phyloP scores from a whole-genome alignment of 306 rosid species.

The Echinosophora koreensis region DNA sequence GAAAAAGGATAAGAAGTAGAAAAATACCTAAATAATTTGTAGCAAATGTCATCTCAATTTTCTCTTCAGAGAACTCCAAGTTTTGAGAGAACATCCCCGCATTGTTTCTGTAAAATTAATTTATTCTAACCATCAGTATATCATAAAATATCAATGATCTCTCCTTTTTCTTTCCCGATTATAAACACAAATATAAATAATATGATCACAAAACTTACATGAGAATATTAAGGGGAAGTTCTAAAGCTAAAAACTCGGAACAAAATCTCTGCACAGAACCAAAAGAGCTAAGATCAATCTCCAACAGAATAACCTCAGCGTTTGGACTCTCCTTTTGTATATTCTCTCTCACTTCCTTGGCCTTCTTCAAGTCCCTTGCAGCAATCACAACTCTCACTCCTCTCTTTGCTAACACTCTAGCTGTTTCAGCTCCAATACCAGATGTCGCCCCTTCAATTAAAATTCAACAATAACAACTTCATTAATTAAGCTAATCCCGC shows the following conservation, averaged over 20 bases:
- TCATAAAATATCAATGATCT: slow-evolving; percentile 9
- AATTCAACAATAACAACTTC: slow-evolving; percentile 12
- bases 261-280: slow-evolving; percentile 81
- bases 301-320: slow-evolving; percentile 73
- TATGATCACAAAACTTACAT: slow-evolving; percentile 58
- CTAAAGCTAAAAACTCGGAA: slow-evolving; percentile 72
- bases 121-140: not conserved
- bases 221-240: slow-evolving; percentile 87
- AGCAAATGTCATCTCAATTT: slow-evolving; percentile 94
- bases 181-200: slow-evolving; percentile 5
- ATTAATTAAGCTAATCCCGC: slow-evolving; percentile 28
- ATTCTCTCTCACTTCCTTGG: slow-evolving; percentile 62
- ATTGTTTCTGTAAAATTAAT: slow-evolving; percentile 76
- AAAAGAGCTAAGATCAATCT: slow-evolving; percentile 86
- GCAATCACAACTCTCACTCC: slow-evolving; percentile 91
- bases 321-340: slow-evolving; percentile 74
- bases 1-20: not conserved
- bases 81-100: slow-evolving; percentile 82
- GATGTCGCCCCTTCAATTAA: slow-evolving; percentile 75
- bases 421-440: slow-evolving; percentile 96
- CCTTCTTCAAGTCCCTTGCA: slow-evolving; percentile 81
- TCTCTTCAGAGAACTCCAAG: slow-evolving; percentile 89
- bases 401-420: slow-evolving; percentile 88
- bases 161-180: slow-evolving; percentile 21
- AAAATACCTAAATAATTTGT: slow-evolving; percentile 88